Percentiles rank a stretch among this genome's conserved stretches.
Conservation (phyloP, 805 yeast species). For the Kockiozyma suomiensis region DNA sequence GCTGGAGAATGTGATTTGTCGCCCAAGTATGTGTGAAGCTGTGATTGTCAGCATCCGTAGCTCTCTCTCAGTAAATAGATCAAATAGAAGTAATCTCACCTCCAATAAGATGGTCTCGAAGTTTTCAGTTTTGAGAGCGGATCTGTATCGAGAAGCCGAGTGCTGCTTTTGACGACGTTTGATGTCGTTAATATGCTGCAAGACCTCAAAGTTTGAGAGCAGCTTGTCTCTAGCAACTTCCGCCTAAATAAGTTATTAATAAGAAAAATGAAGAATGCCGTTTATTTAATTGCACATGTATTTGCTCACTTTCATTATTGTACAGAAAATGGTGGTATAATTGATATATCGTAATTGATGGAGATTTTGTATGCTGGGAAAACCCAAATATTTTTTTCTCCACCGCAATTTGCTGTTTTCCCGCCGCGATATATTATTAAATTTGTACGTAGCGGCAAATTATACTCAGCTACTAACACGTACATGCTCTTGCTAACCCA, state of each 20-base stretch:
- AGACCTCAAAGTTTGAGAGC: slow-evolving; percentile 67
- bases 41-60: slow-evolving; percentile 37
- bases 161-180: slow-evolving; percentile 42
- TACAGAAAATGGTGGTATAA: background rate
- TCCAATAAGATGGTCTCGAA: slow-evolving; percentile 37
- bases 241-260: too few species aligned
- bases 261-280: too few species aligned
- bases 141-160: slow-evolving; percentile 34
- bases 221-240: slow-evolving; percentile 57
- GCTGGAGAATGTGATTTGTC: slow-evolving; percentile 41
- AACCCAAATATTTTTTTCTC: background rate
- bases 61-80: too few species aligned
- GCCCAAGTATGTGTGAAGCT: slow-evolving; percentile 45
- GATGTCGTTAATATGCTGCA: slow-evolving; percentile 53
- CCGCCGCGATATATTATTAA: background rate
- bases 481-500: background rate
- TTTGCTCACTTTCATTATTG: slow-evolving; percentile 2
- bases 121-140: slow-evolving; percentile 35
- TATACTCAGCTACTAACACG: too few species aligned
- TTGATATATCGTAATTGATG: background rate
- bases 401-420: background rate
- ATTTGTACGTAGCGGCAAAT: too few species aligned
- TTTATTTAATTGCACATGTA: too few species aligned
- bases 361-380: too few species aligned
- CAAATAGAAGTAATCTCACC: slow-evolving; percentile 32